Conservation (phyloP, 78 protist species). For the Ministeria vibrans region DNA sequence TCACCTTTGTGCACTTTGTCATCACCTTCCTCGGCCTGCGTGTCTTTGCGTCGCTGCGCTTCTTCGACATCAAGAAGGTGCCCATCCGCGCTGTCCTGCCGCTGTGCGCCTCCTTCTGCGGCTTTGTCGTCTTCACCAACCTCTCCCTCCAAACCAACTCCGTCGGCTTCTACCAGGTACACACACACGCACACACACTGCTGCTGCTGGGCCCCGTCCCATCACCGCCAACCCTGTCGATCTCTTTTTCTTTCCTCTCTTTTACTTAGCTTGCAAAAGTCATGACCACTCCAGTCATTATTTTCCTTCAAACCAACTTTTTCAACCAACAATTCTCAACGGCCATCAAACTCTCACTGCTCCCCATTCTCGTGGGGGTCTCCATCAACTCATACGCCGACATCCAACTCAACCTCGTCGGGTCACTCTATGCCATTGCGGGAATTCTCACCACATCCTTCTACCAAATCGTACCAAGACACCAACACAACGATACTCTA, state of each 20-base stretch:
- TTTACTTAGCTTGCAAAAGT: not conserved
- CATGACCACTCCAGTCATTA: constrained; percentile 17
- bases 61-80: not conserved
- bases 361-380: constrained; percentile 5
- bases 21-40: not conserved
- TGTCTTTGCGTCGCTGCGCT: not conserved
- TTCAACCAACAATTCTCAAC: not conserved
- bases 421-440: constrained; percentile 9
- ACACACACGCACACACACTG: not conserved
- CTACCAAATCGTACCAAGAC: constrained; percentile 16
- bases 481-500: not conserved
- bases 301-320: not conserved
- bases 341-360: not conserved
- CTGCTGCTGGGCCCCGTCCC: not conserved
- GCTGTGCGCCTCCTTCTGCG: constrained; percentile 8
- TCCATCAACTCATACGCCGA: constrained; percentile 20
- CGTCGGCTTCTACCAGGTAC: constrained; percentile 52
- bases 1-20: not conserved
- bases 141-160: constrained; percentile 35
- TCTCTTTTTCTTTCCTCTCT: not conserved
- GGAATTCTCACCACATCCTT: constrained; percentile 29
- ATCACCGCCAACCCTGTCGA: not conserved
- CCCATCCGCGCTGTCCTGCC: not conserved
- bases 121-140: constrained; percentile 39
- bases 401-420: constrained; percentile 16